Base-by-base conservation (phyloP, 2,329 filamentous ascomycete genomes). In the Tetracladium maxilliforme region DNA sequence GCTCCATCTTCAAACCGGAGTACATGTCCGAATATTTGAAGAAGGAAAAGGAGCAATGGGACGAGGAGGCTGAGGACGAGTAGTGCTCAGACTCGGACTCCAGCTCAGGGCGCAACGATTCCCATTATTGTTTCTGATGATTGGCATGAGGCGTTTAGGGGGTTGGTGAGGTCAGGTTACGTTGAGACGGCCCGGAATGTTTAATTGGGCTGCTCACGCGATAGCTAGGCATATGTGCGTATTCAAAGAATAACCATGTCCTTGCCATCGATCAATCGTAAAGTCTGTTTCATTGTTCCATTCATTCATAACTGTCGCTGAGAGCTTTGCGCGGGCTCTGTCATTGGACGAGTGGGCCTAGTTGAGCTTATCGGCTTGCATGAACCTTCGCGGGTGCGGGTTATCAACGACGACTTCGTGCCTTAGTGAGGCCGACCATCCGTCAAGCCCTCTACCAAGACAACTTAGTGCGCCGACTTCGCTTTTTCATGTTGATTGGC, bases 41-140 rank as follows among this genome's bases (percentile, higher is more conserved):
- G 51, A 66, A 77, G 44, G 80, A 90, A 45, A 81, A 82, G 38
- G 79, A 80, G 38, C 81, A 81, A 38, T 73, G 73, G 32, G 78
- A 84, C 33, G 79, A 74, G 31, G 63, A 68, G 11, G 40, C 22
- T n/a, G 45, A 48, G 11, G 44, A 47, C 18, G 44, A 47, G 26
- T 29, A 29, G 14, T n/a, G n/a, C n/a, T n/a, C n/a, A n/a, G n/a
- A n/a, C n/a, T n/a, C n/a, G n/a, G n/a, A n/a, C n/a, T n/a, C n/a
- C n/a, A n/a, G n/a, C n/a, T n/a, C n/a, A n/a, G n/a, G n/a, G n/a
- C n/a, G n/a, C n/a, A n/a, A n/a, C n/a, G n/a, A n/a, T n/a, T n/a
- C n/a, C n/a, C n/a, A n/a, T n/a, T n/a, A n/a, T 19, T 19, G 18
- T 19, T 19, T 19, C 11, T 9, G 8, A 19, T 19, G 18, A 8